Evolutionary conservation across 495 filamentous ascomycete genomes (phyloP), one percentile per base, ranked within the genome.

Genomic region (Cairneyella variabilis): DNA sequence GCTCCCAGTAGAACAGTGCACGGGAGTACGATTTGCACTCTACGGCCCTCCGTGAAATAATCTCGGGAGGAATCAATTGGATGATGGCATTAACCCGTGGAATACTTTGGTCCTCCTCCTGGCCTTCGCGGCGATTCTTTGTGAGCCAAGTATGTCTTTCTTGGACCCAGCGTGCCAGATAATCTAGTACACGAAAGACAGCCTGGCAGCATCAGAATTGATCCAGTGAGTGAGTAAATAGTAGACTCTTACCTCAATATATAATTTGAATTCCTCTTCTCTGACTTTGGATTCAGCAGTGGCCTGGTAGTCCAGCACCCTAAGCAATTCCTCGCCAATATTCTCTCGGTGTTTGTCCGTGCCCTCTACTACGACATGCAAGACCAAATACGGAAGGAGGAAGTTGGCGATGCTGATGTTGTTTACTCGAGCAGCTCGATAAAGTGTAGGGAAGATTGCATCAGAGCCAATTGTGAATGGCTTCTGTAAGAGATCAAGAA

Each of bases 1-100:
- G 89, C 66, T 99, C 93, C 78, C 92, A 90, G 61, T 95, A 86
- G 64, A 95, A 96, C 20, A 97, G 71, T 12, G 95, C 95, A 40
- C 95, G 78, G 12, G 95, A 85, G 65, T 88, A 97, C 20, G 93
- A 95, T 50, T 86, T 88, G 68, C 93, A 97, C 60, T 96, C 89
- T 16, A 96, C 77, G 10, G 93, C 91, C 59, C 91, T 82, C 37
- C 77, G 77, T 4, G 92, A 90, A 36, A 97, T 88, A 36, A 93
- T 68, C 53, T 95, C 89, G 2, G 91, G 83, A 14, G 93, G 91
- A 48, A 98, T 87, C 17, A 76, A 74, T 16, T 76, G 69, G 22
- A 97, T 66, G 12, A 90, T 68, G 3, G 63, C 57, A 59, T 86
- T 83, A 10, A 90, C 82, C 30, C 72, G 75, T 42, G 77, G 66